phyloP scores from a whole-genome alignment of 257 asterid species.

The Ocimum tenuiflorum region DNA sequence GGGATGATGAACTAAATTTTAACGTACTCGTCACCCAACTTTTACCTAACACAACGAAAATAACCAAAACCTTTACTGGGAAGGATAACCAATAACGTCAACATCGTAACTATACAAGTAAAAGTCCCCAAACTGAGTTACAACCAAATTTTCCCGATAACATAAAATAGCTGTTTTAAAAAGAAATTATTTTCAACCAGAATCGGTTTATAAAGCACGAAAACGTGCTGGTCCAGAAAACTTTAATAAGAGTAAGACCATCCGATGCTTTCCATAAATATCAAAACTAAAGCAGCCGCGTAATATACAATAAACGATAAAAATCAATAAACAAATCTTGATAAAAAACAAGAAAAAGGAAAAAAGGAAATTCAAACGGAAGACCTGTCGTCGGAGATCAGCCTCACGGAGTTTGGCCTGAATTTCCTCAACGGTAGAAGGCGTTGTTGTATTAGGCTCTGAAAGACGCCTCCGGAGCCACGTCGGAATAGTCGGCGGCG shows the following conservation, averaged over 20 bases:
- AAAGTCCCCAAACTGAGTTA: background rate
- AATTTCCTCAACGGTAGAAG: constrained; percentile 70
- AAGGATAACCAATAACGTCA: background rate
- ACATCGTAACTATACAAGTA: constrained; percentile 13
- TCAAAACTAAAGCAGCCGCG: background rate
- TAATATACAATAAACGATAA: background rate
- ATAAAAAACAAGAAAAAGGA: background rate
- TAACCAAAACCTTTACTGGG: constrained; percentile 21
- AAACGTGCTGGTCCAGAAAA: background rate
- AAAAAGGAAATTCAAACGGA: no score
- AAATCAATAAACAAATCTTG: background rate
- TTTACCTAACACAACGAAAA: constrained; percentile 29
- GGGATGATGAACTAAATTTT: background rate
- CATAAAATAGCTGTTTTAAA: background rate
- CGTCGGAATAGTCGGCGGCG: constrained; percentile 76
- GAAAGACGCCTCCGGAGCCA: constrained; percentile 74
- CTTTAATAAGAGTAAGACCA: background rate
- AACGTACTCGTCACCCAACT: constrained; percentile 30
- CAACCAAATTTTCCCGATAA: background rate
- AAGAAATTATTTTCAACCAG: background rate
- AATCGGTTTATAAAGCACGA: background rate
- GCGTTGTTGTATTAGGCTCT: constrained; percentile 62
- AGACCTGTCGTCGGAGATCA: constrained; percentile 92
- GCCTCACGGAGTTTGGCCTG: constrained; percentile 86
- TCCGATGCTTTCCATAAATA: constrained; percentile 7